Evolutionary conservation across 306 rosid genomes (phyloP).

Genomic region (Aeschynomene evenia): DNA sequence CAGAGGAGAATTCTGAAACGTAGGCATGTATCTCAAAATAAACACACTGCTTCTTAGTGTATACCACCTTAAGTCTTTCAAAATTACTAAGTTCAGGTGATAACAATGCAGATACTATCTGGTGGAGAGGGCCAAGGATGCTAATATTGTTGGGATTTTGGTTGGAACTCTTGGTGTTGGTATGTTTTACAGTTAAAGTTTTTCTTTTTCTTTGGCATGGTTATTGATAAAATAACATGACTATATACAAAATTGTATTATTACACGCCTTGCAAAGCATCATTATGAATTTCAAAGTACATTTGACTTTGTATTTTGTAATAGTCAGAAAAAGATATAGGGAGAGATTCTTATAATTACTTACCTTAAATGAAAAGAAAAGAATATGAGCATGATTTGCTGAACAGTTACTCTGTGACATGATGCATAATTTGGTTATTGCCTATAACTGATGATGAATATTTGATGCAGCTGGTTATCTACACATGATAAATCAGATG

Average conservation of each 20-base stretch:
- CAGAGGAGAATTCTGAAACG: constrained; percentile 89
- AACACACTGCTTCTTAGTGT: not conserved
- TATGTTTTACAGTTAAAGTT: constrained; percentile 30
- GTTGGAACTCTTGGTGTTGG: constrained; percentile 98
- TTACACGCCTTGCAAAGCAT: not conserved
- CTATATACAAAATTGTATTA: not conserved
- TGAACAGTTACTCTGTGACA: not conserved
- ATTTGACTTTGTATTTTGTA: not conserved
- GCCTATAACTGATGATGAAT: constrained; percentile 4
- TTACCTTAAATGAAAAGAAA: constrained; percentile 20
- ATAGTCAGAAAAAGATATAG: not conserved
- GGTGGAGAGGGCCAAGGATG: constrained; percentile 95
- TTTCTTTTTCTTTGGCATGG: constrained; percentile 6
- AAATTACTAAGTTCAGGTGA: not conserved
- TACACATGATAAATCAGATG: constrained; percentile 77
- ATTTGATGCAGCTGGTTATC: constrained; percentile 79
- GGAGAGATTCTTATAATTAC: not conserved
- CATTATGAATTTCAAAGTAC: not conserved
- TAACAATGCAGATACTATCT: constrained; percentile 72
- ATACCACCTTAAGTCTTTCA: constrained; percentile 9
- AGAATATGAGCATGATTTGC: not conserved
- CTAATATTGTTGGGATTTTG: constrained; percentile 79
- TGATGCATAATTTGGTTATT: constrained; percentile 1
- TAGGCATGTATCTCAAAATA: constrained; percentile 49
- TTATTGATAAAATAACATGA: constrained; percentile 13